Percentiles rank a stretch among this genome's conserved stretches.
Evolutionary conservation across 2,329 filamentous ascomycete genomes (phyloP).

Genomic region (Dothistroma septosporum): DNA sequence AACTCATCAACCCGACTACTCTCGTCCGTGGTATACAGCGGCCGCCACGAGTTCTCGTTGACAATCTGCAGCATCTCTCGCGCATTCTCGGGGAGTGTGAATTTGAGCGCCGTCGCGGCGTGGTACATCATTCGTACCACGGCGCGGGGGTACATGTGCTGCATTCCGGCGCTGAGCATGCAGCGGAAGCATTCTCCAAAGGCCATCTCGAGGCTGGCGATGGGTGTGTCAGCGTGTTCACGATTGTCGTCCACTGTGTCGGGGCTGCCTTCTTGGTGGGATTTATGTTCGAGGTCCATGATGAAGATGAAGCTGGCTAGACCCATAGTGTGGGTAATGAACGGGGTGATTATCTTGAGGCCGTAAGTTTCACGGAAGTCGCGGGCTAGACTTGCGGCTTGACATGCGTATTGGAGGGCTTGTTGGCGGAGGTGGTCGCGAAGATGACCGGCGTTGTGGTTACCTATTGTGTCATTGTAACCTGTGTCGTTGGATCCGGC

Average conservation of each 20-base stretch:
- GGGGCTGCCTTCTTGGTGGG: not conserved
- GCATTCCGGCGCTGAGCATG: slow-evolving; percentile 11
- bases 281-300: not conserved
- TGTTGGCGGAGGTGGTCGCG: not conserved
- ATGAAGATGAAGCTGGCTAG: slow-evolving; percentile 8
- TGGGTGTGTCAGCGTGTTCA: not conserved
- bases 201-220: not conserved
- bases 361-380: slow-evolving; percentile 14
- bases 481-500: not conserved
- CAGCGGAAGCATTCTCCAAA: slow-evolving; percentile 14
- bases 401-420: not conserved
- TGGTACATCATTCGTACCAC: slow-evolving; percentile 8
- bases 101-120: not conserved
- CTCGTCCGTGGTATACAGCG: not conserved
- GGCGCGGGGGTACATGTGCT: slow-evolving; percentile 6
- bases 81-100: slow-evolving; percentile 30
- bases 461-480: not conserved
- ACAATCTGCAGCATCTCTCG: not conserved
- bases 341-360: slow-evolving; percentile 8
- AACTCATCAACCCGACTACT: not conserved
- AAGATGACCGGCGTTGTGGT: not conserved
- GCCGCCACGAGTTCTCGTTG: not conserved
- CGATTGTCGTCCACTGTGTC: not conserved
- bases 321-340: slow-evolving; percentile 6
- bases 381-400: not conserved